Base-by-base conservation (phyloP, 495 filamentous ascomycete genomes). In the Xylaria curta region DNA sequence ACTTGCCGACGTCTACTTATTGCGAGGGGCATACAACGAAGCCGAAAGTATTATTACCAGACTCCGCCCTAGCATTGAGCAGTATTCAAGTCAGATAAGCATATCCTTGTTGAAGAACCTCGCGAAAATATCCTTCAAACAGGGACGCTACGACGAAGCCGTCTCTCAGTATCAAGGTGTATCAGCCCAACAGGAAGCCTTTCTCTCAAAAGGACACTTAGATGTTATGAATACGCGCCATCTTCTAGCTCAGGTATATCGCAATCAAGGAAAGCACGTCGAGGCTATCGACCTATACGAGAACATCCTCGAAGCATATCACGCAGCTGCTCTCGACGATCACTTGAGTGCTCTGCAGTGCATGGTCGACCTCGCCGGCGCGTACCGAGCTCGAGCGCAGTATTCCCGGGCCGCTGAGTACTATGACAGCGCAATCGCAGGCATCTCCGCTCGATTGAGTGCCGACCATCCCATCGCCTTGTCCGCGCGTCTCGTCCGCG, bases 21-120 rank as follows among this genome's bases (percentile, higher is more conserved):
- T 64, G 28, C 61, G 40, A 46, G 61, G 61, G 38, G 61, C 61
- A 64, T 64, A 64, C 40, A 26, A 64, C 40, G 61, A 64, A 24
- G 61, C 61, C 5, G 61, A 64, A 38, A 13, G 21, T 19, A 64
- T 64, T 28, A 4, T 64, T 44, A 28, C 21, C 13, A 24, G 40
- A 9, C 61, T 64, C 24, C 24, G 61, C 10, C 40, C 61, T 64
- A 21, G 40, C 61, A 38, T 46, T 26, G 40, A 47, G 21, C 61
- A 64, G 24, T 64, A 47, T 31, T 24, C 61, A 28, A 24, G 15
- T 44, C 38, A 64, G 36, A 64, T 64, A 21, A 64, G 21, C 4
- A 38, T 40, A 64, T 64, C 61, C 12, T 26, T 47, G 21, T 8
- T 28, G 21, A 64, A 46, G 61, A 64, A 47, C 61, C 61, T 64